Evolutionary conservation across 2,329 filamentous ascomycete species (phyloP).

Genomic region (Diaporthe caulivora): DNA sequence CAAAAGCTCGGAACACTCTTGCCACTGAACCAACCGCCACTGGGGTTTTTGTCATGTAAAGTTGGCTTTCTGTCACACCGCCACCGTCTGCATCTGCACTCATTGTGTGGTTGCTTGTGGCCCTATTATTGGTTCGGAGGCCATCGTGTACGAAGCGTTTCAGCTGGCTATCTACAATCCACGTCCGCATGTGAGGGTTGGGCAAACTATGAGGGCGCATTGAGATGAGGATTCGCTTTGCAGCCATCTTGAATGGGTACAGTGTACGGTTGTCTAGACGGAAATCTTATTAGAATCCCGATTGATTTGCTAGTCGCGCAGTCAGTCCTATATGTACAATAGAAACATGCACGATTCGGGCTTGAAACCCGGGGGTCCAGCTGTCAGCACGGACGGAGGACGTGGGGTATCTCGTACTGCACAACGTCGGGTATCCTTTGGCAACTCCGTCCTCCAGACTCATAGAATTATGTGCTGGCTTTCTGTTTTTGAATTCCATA

Average conservation of each 20-base stretch:
- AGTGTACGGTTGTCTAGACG: no score
- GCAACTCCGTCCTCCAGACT: background rate
- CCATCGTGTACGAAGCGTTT: background rate
- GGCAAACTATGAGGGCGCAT: background rate
- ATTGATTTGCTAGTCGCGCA: background rate
- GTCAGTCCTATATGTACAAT: background rate
- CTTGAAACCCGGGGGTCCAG: background rate
- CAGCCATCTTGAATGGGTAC: background rate
- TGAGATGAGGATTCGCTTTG: background rate
- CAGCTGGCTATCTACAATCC: no score
- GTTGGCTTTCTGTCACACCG: background rate
- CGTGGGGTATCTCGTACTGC: conserved; percentile 10
- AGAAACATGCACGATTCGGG: conserved; percentile 1
- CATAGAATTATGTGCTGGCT: background rate
- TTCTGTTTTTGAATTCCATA: no score
- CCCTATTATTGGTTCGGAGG: background rate
- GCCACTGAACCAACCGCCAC: background rate
- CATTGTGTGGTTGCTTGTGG: background rate
- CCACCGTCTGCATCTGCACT: background rate
- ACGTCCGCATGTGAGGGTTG: background rate
- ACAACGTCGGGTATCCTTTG: background rate
- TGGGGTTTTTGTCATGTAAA: background rate
- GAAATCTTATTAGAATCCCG: background rate
- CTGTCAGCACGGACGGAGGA: conserved; percentile 17
- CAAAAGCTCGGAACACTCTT: background rate